Base-by-base conservation (phyloP, 148 eudicot species). In the Polygonum aviculare region DNA sequence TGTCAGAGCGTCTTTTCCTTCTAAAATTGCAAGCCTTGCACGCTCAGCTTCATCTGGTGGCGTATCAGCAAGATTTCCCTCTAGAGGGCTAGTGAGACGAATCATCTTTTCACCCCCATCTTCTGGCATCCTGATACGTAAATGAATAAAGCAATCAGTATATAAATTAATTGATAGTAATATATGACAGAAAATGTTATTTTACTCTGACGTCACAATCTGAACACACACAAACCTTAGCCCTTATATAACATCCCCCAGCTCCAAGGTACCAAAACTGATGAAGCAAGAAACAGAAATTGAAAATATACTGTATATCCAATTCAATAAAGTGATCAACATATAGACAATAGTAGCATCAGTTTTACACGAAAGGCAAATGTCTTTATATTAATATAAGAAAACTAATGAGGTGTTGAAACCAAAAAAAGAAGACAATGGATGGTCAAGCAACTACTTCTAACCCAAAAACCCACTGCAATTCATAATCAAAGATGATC, bases 31-130 rank as follows among this genome's bases (percentile, higher is more conserved):
- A 69, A 94, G 78, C 83, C 90, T 87, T 35, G 97, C 96, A 79
- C 92, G 93, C 98, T 85, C 81, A 92, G 77, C 52, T 85, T 89
- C n/a, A n/a, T n/a, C n/a, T n/a, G n/a, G n/a, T n/a, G n/a, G n/a
- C n/a, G n/a, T n/a, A n/a, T n/a, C n/a, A n/a, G n/a, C n/a, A n/a
- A n/a, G n/a, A n/a, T n/a, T n/a, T n/a, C n/a, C n/a, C n/a, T n/a
- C n/a, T n/a, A n/a, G n/a, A n/a, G n/a, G n/a, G n/a, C n/a, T n/a
- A n/a, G n/a, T n/a, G n/a, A n/a, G n/a, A n/a, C n/a, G n/a, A n/a
- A n/a, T n/a, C n/a, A n/a, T n/a, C n/a, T n/a, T n/a, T n/a, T n/a
- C n/a, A n/a, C n/a, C n/a, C n/a, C n/a, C n/a, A n/a, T n/a, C n/a
- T n/a, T n/a, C n/a, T n/a, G n/a, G n/a, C n/a, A n/a, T n/a, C n/a